Evolutionary conservation across 1,139 yeast species (phyloP), one percentile per base, ranked within the genome.

Genomic region (Waltiozyma sp.): DNA sequence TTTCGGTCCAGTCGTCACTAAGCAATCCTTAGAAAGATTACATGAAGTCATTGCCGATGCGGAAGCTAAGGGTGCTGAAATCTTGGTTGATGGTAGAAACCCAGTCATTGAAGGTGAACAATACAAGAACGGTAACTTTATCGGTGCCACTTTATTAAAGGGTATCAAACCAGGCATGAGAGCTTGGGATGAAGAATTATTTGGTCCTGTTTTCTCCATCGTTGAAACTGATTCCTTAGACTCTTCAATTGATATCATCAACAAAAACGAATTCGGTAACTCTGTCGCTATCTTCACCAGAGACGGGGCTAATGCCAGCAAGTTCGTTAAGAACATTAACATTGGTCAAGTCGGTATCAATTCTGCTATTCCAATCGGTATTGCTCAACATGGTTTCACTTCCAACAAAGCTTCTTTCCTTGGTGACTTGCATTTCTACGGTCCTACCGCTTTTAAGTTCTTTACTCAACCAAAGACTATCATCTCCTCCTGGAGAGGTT

Each of bases 41-140:
- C 56, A 56, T 45, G 56, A 56, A 40, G 52, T 57, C 39, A 56
- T 57, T 38, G 52, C 46, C 37, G 59, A 56, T 42, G 59, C 61
- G 1, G 51, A 44, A 35, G 53, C 49, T 28, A 68, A 68, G 45
- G 79, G 79, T 45, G 60, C 61, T 36, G 49, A 52, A 40, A 45
- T 57, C 21, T 45, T 54, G 15, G 58, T 57, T 38, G 61, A 57
- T 41, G 61, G 61, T 46, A 52, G 61, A 49, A 43, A 38, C 19
- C 48, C 53, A 46, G 49, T 47, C 42, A 59, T 59, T 49, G 38
- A 42, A 11, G 57, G 50, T 21, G 50, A 46, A 19, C 46, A 45
- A 38, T 55, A 35, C 46, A 50, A 49, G 45, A 45, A 57, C 28
- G 61, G 61, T 46, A 51, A 56, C 51, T 56, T 56, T 52, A 51